Evolutionary conservation across 345 rosid species (phyloP).

Genomic region (Citropsis articulata): DNA sequence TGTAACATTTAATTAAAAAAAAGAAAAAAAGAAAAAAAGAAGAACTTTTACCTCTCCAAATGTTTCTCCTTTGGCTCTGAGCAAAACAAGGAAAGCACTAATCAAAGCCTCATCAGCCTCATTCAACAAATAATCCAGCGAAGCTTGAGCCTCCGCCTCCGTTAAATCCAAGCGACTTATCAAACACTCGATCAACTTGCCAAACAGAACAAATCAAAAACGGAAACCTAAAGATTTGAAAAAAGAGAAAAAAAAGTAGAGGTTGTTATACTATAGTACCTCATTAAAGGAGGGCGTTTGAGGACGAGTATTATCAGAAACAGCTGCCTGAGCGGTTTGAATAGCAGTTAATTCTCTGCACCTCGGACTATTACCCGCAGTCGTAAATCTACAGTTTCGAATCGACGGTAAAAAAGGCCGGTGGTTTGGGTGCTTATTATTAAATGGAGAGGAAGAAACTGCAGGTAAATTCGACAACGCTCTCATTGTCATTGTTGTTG

Average conservation of each 20-base stretch:
- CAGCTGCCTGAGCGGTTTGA: conserved; percentile 32
- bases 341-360: neutral
- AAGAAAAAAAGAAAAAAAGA: too few species aligned
- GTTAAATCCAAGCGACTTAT: conserved; percentile 65
- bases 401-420: neutral
- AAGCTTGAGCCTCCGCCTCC: conserved; percentile 71
- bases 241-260: neutral
- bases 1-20: too few species aligned
- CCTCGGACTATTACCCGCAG: neutral
- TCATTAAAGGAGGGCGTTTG: conserved; percentile 40
- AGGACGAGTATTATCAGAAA: conserved; percentile 24
- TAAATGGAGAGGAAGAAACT: conserved; percentile 12
- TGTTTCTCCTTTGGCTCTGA: conserved; percentile 97
- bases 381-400: neutral
- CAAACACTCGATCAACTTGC: conserved; percentile 68
- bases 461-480: neutral
- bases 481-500: neutral
- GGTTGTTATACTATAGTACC: conserved; percentile 17
- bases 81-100: conserved; percentile 81
- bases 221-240: neutral
- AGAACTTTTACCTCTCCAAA: conserved; percentile 62
- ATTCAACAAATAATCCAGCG: conserved; percentile 58
- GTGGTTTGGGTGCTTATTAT: neutral
- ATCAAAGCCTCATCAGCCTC: conserved; percentile 66
- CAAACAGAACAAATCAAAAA: neutral